A percentile compares a stretch with the other conserved stretches of the same genome.
These are phyloP conservation scores for Protomyces inundatus DNA, from an alignment of 1,139 yeast species.

Conservation along the genomic window DNA sequence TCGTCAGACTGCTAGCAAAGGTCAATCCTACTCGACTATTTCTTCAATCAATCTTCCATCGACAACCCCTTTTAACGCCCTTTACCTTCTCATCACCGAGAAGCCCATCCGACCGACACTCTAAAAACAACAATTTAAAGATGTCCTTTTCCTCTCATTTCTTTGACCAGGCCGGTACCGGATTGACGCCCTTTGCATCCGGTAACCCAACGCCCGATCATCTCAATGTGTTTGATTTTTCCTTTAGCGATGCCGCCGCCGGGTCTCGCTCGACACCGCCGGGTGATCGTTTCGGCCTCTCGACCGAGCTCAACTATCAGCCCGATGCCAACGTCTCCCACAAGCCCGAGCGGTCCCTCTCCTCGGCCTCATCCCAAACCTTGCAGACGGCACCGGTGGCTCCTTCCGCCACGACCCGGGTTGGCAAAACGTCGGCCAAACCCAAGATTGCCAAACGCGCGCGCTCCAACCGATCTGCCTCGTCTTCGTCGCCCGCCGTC, in stretches of 20 bases:
- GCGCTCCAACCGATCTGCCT: not conserved
- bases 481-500: not conserved
- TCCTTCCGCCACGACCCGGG: not conserved
- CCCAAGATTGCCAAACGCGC: not conserved
- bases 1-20: too few species aligned
- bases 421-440: not conserved
- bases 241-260: not conserved
- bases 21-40: too few species aligned
- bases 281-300: not conserved
- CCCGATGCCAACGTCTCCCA: not conserved
- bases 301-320: not conserved
- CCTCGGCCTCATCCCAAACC: not conserved
- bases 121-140: too few species aligned
- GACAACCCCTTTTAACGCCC: too few species aligned
- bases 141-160: not conserved
- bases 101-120: too few species aligned
- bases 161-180: not conserved
- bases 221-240: not conserved
- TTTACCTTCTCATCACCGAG: too few species aligned
- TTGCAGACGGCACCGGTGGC: not conserved
- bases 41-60: not conserved
- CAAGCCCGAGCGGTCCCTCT: not conserved
- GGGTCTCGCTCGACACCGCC: not conserved
- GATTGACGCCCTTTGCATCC: not conserved
- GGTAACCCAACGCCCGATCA: not conserved